A percentile compares a stretch with the other conserved stretches of the same genome.
These are phyloP conservation scores for Candida ortonii DNA, from an alignment of 805 yeast genomes.

Conservation along the genomic window DNA sequence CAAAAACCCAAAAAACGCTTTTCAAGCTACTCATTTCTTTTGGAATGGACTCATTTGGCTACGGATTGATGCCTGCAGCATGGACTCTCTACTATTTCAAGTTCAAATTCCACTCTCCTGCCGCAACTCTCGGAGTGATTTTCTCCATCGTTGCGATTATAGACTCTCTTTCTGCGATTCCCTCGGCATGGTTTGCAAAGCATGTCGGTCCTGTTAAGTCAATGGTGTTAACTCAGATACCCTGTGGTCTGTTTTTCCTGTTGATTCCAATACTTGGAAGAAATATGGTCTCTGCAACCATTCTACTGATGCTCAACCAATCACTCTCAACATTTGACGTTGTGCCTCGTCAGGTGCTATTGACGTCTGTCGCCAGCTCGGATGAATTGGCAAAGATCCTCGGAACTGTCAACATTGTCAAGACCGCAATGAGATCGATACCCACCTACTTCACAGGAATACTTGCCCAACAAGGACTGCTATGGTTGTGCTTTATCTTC, in stretches of 20 bases:
- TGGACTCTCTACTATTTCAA: slow-evolving; percentile 86
- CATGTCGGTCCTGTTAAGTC: slow-evolving; percentile 76
- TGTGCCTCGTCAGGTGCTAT: slow-evolving; percentile 80
- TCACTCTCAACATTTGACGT: slow-evolving; percentile 82
- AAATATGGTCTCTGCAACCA: slow-evolving; percentile 42
- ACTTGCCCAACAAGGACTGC: slow-evolving; percentile 49
- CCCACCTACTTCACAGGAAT: slow-evolving; percentile 82
- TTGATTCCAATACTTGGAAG: slow-evolving; percentile 46
- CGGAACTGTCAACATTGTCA: slow-evolving; percentile 84
- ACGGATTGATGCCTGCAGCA: slow-evolving; percentile 83
- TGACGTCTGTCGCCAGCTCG: slow-evolving; percentile 62
- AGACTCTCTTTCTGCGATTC: slow-evolving; percentile 68
- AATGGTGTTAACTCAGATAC: slow-evolving; percentile 69
- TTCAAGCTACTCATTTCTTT: slow-evolving; percentile 56
- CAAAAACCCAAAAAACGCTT: slow-evolving; percentile 42
- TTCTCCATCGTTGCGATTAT: slow-evolving; percentile 63
- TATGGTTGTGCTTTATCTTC: slow-evolving; percentile 52
- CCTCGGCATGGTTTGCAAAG: slow-evolving; percentile 70
- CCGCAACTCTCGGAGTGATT: slow-evolving; percentile 60
- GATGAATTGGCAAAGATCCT: slow-evolving; percentile 69
- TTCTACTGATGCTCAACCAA: slow-evolving; percentile 52
- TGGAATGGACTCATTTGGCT: slow-evolving; percentile 83
- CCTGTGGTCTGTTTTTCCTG: slow-evolving; percentile 66
- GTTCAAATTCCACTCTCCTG: slow-evolving; percentile 48
- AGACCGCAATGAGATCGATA: slow-evolving; percentile 77